Evolutionary conservation across 1,284 basidiomycete genomes (phyloP), one percentile per base, ranked within the genome.

Genomic region (Apiotrichum akiyoshidainum): DNA sequence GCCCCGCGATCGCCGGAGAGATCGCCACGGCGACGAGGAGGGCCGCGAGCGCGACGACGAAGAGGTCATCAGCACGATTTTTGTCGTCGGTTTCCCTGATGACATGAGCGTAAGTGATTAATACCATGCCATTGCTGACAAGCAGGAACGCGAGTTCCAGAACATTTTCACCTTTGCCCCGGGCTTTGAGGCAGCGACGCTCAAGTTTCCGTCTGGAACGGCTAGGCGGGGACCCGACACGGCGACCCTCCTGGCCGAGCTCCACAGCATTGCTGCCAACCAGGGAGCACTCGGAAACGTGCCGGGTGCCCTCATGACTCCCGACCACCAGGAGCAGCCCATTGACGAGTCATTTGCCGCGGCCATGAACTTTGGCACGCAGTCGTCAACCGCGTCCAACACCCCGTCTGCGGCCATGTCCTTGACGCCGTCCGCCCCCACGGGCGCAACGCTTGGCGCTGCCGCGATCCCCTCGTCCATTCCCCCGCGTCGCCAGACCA

Each of bases 101-200:
- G 95, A 99, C 73, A 98, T 99, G 90, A 87, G 89, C 83, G 93
- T 90, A 70, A 66, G 89, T 84, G 16, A 8, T 37, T 6, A n/a
- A 5, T 7, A 31, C 3, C 3, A 31, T 31, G 26, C 3, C 26
- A 31, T 4, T 7, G 26, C 26, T 31, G 26, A 31, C 26, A 31
- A 31, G 11, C 68, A 94, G 90, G 92, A 98, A 80, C 91, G 95
- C 22, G 95, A 99, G 79, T 98, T 99, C 76, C 92, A 95, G 79
- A 98, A 98, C 77, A 96, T 99, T 89, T 99, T 99, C 77, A 91
- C 93, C 5, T 99, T 99, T 73, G 92, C 91, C 2, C 80, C 84
- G 1, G 96, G 93, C 13, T 99, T 99, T 71, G 95, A 99, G 75
- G 96, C 95, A 17, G 94, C 95, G 0, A 97, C 94, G 8, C 83